Evolutionary conservation across 2,329 filamentous ascomycete genomes (phyloP), one percentile per base, ranked within the genome.

Genomic region (Cladosporium sp.): DNA sequence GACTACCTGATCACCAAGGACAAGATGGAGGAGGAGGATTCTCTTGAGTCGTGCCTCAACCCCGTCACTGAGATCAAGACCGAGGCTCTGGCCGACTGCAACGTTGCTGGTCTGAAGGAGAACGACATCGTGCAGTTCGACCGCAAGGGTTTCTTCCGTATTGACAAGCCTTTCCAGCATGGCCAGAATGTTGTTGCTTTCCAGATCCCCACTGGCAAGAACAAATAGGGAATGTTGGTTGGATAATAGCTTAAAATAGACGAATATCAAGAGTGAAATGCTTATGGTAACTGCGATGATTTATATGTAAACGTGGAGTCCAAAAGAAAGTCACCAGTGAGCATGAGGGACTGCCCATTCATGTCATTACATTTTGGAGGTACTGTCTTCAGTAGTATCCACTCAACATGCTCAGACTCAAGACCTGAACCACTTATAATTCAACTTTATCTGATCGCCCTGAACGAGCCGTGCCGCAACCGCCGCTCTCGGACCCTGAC

Each of bases 1-100:
- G 92, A 95, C 71, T 92, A 94, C 72, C 79, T 97, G 42, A 86
- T 97, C 65, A 94, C 86, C 53, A 97, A 96, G 78, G 92, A 97
- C 67, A 91, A 93, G 66, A 78, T 97, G 22, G 87, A 90, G 67
- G 86, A 93, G 67, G 86, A 93, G 2, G 92, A 96, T 62, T 79
- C 85, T 42, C 75, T 95, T 13, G 89, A 95, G 69, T 84, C 94
- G 58, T 93, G 84, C 67, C 69, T 97, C 53, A 95, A 84, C 67
- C 78, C 82, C 19, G 75, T 83, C 49, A 95, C 89, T 0, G 84
- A 88, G 63, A 83, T 80, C 51, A 83, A 84, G 69, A 85, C 85
- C 46, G 79, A 85, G 57, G 88, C 86, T 1, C 67, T 88, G 47
- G 90, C 88, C 20, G 92, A 96, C 63, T 84, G 82, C 63, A 94